phyloP scores from a whole-genome alignment of 1,284 basidiomycete species.

The Cutaneotrichosporon dermatis region DNA sequence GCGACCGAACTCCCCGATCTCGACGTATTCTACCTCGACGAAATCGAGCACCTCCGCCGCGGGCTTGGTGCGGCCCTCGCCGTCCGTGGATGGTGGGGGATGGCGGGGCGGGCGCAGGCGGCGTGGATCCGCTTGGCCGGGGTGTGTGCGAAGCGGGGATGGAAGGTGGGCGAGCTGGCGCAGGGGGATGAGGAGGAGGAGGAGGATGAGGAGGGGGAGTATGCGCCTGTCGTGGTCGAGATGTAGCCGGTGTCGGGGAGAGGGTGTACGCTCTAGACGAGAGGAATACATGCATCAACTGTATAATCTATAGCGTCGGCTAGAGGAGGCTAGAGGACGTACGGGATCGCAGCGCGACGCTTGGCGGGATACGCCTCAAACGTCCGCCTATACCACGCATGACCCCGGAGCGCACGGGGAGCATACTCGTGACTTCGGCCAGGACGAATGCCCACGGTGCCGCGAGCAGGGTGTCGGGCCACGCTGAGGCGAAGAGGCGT shows the following conservation, averaged over 20 bases:
- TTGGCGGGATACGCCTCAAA: constrained; percentile 66
- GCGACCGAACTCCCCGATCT: constrained; percentile 48
- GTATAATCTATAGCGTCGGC: background rate
- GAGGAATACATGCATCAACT: background rate
- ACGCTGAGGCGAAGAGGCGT: constrained; percentile 3
- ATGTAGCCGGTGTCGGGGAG: constrained; percentile 15
- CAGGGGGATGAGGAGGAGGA: constrained; percentile 28
- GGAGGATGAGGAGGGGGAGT: constrained; percentile 47
- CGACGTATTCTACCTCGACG: constrained; percentile 43
- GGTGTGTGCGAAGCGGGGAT: constrained; percentile 25
- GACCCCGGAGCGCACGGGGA: constrained; percentile 74
- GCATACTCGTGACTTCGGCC: constrained; percentile 67
- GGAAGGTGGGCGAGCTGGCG: constrained; percentile 26
- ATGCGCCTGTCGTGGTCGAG: constrained; percentile 47
- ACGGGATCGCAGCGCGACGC: constrained; percentile 62
- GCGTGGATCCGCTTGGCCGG: constrained; percentile 17
- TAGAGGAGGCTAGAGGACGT: background rate
- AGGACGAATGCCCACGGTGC: constrained; percentile 74
- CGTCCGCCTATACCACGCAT: constrained; percentile 69
- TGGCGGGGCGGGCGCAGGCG: constrained; percentile 3
- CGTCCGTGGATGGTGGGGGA: constrained; percentile 7
- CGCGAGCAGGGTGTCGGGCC: constrained; percentile 46
- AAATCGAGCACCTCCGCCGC: constrained; percentile 36
- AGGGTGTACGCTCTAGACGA: too few species aligned
- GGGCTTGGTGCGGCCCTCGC: constrained; percentile 23